phyloP scores from a whole-genome alignment of 2,329 filamentous ascomycete genomes.

The Dactylellina haptotyla region DNA sequence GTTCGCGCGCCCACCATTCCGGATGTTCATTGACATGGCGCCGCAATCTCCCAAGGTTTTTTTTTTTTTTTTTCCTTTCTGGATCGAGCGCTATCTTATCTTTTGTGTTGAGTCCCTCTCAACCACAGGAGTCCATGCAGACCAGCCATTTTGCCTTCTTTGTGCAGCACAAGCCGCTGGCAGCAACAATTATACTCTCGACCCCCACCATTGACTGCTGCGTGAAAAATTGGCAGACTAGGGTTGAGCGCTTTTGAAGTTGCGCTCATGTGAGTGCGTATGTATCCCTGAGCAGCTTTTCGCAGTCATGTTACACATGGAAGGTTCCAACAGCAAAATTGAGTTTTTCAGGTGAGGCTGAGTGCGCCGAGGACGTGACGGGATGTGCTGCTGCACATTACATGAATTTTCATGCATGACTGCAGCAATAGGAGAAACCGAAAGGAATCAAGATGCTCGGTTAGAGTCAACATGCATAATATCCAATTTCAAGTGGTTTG shows the following conservation, averaged over 20 bases:
- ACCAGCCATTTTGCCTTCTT: background rate
- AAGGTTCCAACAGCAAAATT: background rate
- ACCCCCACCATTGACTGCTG: background rate
- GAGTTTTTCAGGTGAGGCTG: conserved; percentile 46
- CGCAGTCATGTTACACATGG: conserved; percentile 25
- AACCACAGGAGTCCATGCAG: background rate
- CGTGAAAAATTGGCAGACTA: conserved; percentile 3
- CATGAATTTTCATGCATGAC: background rate
- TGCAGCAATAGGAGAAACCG: background rate
- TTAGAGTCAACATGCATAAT: background rate
- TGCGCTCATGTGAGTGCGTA: conserved; percentile 12
- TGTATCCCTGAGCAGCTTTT: conserved; percentile 4
- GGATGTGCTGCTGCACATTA: conserved; percentile 4
- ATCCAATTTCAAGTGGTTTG: background rate
- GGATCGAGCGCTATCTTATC: conserved; percentile 7
- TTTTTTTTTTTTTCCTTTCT: no score
- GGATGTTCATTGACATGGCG: conserved; percentile 33
- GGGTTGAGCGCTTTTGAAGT: conserved; percentile 8
- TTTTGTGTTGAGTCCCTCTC: background rate
- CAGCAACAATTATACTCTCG: background rate
- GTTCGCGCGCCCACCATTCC: conserved; percentile 42
- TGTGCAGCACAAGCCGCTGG: conserved; percentile 1
- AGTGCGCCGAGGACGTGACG: background rate
- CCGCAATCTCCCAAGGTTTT: conserved; percentile 39
- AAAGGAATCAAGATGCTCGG: conserved; percentile 8